These are phyloP conservation scores for Pseudogymnoascus sp. DNA, from an alignment of 2,329 filamentous ascomycete species.

Conservation along the genomic window DNA sequence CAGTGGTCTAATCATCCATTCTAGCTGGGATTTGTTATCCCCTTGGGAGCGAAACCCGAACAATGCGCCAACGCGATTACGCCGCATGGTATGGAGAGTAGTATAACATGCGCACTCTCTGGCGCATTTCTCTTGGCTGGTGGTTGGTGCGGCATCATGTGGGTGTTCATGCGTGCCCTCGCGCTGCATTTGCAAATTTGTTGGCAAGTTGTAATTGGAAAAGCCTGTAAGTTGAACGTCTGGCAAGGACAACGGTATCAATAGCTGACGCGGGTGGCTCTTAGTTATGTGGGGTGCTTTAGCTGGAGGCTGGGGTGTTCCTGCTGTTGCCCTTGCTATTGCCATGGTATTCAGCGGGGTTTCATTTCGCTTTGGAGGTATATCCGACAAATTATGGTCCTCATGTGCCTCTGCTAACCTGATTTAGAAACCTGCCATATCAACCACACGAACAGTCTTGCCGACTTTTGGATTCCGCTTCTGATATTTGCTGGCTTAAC, in stretches of 20 bases:
- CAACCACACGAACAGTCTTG: conserved; percentile 77
- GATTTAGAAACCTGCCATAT: conserved; percentile 90
- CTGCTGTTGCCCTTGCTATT: conserved; percentile 64
- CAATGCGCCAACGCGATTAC: conserved; percentile 89
- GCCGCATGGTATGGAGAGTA: conserved; percentile 83
- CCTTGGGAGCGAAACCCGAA: conserved; percentile 67
- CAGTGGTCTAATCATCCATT: conserved; percentile 19
- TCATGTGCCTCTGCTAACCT: conserved; percentile 52
- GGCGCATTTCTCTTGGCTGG: conserved; percentile 81
- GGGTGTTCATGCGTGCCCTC: conserved; percentile 83
- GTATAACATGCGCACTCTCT: conserved; percentile 75
- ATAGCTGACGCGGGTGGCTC: background rate
- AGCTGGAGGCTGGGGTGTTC: conserved; percentile 75
- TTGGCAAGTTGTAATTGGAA: conserved; percentile 88
- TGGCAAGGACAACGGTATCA: background rate
- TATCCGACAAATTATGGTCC: conserved; percentile 27
- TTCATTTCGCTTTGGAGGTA: conserved; percentile 82
- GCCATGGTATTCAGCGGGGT: conserved; percentile 82
- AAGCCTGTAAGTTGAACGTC: conserved; percentile 44
- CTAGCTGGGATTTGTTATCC: conserved; percentile 84
- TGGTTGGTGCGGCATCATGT: conserved; percentile 76
- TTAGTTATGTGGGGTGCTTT: conserved; percentile 75
- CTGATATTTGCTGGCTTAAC: conserved; percentile 70
- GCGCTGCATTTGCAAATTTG: conserved; percentile 96
- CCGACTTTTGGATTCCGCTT: conserved; percentile 84